Conservation (phyloP, 805 yeast genomes). For the Isabelozyma heimii region DNA sequence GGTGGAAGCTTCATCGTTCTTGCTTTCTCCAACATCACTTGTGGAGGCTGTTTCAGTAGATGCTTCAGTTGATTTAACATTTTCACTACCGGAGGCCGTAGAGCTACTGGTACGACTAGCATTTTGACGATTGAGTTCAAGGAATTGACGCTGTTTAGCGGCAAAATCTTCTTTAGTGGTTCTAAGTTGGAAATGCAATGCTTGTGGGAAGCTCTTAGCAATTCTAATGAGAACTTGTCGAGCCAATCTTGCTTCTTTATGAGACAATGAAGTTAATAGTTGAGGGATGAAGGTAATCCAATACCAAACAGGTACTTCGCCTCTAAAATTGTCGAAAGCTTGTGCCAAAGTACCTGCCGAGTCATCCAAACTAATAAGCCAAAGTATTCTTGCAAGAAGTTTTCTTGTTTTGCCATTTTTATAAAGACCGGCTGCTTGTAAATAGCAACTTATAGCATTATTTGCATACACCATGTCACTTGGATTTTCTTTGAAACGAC, state of each 20-base stretch:
- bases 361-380: conserved; percentile 93
- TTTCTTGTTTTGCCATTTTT: conserved; percentile 89
- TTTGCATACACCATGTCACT: conserved; percentile 80
- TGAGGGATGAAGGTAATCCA: conserved; percentile 98
- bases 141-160: conserved; percentile 75
- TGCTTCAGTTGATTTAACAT: conserved; percentile 1
- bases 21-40: conserved; percentile 1
- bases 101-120: conserved; percentile 4
- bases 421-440: conserved; percentile 96
- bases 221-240: conserved; percentile 85
- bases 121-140: conserved; percentile 28
- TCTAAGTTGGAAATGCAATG: conserved; percentile 90
- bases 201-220: conserved; percentile 97
- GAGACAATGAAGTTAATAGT: conserved; percentile 82
- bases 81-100: background rate
- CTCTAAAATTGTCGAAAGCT: conserved; percentile 88
- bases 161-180: conserved; percentile 94
- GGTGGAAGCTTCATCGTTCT: background rate
- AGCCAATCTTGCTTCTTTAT: conserved; percentile 85
- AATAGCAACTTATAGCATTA: conserved; percentile 91
- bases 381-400: conserved; percentile 80
- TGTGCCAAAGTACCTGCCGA: conserved; percentile 72
- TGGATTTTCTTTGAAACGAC: conserved; percentile 79
- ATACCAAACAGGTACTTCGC: conserved; percentile 98
- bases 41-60: conserved; percentile 1